Evolutionary conservation across 495 filamentous ascomycete species (phyloP), one percentile per base, ranked within the genome.

Genomic region (Staphylotrichum longicolle): DNA sequence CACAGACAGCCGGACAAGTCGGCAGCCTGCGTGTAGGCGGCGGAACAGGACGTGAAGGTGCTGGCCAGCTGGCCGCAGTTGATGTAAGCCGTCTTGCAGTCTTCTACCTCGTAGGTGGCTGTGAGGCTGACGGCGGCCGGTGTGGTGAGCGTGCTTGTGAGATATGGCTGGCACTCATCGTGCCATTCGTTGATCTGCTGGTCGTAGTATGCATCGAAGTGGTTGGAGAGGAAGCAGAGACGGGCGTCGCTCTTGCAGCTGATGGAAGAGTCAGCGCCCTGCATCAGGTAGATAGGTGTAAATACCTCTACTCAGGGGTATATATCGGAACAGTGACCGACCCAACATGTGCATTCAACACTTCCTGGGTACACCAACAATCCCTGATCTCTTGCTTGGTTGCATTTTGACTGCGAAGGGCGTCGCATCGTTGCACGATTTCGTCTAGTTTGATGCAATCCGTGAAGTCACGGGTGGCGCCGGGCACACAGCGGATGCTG

Each of bases 281-380:
- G 9, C 9, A 39, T 9, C 37, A 39, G 37, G 37, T 39, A 5
- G 37, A 9, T 39, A 39, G 5, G 5, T 5, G 37, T 39, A 39
- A 9, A 9, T 39, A 39, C 37, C 37, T 39, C 37, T 9, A 39
- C 37, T 5, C 9, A 27, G 14, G 45, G 7, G 14, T 47, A n/a
- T 5, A 20, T n/a, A 5, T 2, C 3, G n/a, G 14, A 15, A 47
- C n/a, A n/a, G 45, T 47, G 9, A 47, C 45, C 5, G 15, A 47
- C 45, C 45, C 45, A 8, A 47, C 45, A n/a, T 47, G 20, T 3
- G 45, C 45, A 20, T 20, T 20, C 20, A 47, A 30, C 14, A 47
- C 8, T 27, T 47, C 45, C 45, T 47, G 45, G 14, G 45, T 47
- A 47, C 45, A 47, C 9, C 15, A 47, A 47, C 45, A 47, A n/a